phyloP scores from a whole-genome alignment of 2,329 filamentous ascomycete genomes.

The Fusarium oxysporum region DNA sequence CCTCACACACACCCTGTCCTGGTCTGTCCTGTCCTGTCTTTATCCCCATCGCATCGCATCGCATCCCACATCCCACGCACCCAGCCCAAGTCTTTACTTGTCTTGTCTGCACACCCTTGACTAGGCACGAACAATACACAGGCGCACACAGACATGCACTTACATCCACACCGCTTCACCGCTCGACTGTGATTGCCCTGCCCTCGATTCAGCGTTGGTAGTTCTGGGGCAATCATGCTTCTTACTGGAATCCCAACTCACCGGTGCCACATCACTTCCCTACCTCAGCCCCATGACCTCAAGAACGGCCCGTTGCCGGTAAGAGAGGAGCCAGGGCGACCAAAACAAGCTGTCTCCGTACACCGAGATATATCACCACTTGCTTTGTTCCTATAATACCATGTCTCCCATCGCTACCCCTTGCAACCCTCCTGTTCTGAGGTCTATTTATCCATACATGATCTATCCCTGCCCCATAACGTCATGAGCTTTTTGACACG shows the following conservation, averaged over 20 bases:
- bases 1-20: constrained; percentile 21
- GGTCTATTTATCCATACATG: constrained; percentile 29
- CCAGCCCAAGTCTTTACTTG: constrained; percentile 17
- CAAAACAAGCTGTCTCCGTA: constrained; percentile 25
- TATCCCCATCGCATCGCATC: constrained; percentile 23
- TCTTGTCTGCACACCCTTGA: constrained; percentile 37
- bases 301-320: constrained; percentile 35
- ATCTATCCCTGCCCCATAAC: constrained; percentile 38
- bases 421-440: constrained; percentile 23
- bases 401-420: constrained; percentile 27
- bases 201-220: constrained; percentile 28
- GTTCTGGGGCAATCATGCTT: constrained; percentile 38
- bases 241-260: constrained; percentile 39
- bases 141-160: constrained; percentile 34
- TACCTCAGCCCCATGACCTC: constrained; percentile 44
- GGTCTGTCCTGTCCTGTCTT: constrained; percentile 4
- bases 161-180: constrained; percentile 45
- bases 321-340: constrained; percentile 27
- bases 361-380: constrained; percentile 36
- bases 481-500: constrained; percentile 40
- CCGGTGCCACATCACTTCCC: constrained; percentile 46
- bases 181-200: constrained; percentile 34
- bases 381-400: constrained; percentile 28
- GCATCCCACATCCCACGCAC: constrained; percentile 30
- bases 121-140: constrained; percentile 38